phyloP scores from a whole-genome alignment of 345 rosid genomes.

The Eutrema yunnanense region DNA sequence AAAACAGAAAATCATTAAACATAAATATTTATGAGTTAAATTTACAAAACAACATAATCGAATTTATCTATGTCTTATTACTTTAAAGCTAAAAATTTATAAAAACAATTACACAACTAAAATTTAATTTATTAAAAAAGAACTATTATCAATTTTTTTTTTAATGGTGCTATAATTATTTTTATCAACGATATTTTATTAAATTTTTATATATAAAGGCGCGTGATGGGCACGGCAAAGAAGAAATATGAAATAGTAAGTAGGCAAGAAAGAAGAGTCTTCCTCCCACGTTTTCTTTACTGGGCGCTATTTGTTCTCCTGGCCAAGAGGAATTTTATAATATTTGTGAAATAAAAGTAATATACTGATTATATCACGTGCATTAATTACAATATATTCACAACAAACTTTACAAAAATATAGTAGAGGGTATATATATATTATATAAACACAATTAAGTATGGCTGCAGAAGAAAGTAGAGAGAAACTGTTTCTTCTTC shows the following conservation, averaged over 20 bases:
- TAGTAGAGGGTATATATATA: neutral
- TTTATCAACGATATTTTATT: neutral
- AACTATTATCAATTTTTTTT: too few relatives aligned
- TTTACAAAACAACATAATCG: too few relatives aligned
- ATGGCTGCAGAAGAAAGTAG: conserved; percentile 5
- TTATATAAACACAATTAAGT: neutral
- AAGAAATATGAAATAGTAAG: too few relatives aligned
- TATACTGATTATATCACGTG: conserved; percentile 18
- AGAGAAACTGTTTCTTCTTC: conserved; percentile 11
- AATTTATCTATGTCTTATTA: too few relatives aligned
- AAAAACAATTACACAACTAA: too few relatives aligned
- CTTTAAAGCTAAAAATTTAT: too few relatives aligned
- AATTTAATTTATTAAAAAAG: too few relatives aligned
- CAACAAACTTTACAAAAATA: conserved; percentile 3
- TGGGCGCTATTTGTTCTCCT: conserved; percentile 22
- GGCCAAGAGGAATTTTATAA: neutral
- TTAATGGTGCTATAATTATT: neutral
- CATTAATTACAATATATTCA: conserved; percentile 20
- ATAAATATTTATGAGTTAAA: too few relatives aligned
- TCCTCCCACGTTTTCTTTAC: conserved; percentile 29
- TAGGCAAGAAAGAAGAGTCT: conserved; percentile 9
- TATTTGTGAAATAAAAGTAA: neutral
- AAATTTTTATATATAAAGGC: neutral
- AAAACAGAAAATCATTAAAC: too few relatives aligned
- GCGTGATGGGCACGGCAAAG: too few relatives aligned